phyloP scores from a whole-genome alignment of 108 stramenopile genomes.

The Aurantiochytrium sp. region DNA sequence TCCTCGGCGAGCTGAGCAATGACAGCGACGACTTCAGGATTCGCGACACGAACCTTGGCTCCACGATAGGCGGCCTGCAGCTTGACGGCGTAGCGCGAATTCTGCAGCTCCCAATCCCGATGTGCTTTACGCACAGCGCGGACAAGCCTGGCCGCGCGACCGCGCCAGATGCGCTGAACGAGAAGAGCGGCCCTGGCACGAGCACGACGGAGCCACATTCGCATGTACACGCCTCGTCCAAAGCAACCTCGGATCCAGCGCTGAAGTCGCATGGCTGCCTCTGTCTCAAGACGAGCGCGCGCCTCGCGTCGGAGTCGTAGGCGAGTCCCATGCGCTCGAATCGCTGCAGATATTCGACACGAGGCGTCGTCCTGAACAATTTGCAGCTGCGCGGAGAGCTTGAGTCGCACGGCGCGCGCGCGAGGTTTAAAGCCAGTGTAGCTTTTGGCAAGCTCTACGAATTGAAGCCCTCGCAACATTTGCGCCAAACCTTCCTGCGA shows the following conservation, averaged over 20 bases:
- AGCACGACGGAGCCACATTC: background rate
- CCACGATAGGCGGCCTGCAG: background rate
- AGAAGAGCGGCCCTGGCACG: background rate
- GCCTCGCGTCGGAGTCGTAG: background rate
- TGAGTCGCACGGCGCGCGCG: background rate
- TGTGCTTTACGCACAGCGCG: background rate
- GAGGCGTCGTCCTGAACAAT: background rate
- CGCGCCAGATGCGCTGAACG: background rate
- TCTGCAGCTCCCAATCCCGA: background rate
- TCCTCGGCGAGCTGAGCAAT: background rate
- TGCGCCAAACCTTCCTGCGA: background rate
- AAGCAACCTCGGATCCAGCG: background rate
- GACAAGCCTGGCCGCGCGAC: background rate
- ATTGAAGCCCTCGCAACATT: background rate
- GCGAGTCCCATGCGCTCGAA: background rate
- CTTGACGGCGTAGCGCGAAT: background rate
- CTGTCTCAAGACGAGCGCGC: background rate
- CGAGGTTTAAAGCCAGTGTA: conserved; percentile 8
- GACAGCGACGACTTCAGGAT: background rate
- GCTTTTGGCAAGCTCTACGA: conserved; percentile 12
- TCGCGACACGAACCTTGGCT: background rate
- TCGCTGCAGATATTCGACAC: background rate
- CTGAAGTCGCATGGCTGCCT: background rate
- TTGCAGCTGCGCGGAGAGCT: background rate
- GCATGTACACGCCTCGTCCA: background rate